A percentile compares a stretch with the other conserved stretches of the same genome.
Evolutionary conservation across 2,329 filamentous ascomycete genomes (phyloP).

Genomic region (Didymella lethalis): DNA sequence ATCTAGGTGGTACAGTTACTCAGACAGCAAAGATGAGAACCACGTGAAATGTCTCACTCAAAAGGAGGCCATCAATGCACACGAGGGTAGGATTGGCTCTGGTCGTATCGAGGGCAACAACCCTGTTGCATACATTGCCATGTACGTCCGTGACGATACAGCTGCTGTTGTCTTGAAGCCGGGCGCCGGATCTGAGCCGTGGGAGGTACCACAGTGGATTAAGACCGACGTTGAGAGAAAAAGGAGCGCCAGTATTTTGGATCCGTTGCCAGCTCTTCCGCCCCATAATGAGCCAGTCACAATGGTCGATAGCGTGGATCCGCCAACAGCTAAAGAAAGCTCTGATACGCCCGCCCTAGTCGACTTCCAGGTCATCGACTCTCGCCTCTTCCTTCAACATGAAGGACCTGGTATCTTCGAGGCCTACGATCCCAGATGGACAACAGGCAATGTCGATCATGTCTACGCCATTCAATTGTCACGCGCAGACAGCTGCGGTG

Average conservation of each 20-base stretch:
- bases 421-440: slow-evolving; percentile 41
- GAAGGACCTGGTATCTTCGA: slow-evolving; percentile 51
- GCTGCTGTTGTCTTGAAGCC: slow-evolving; percentile 50
- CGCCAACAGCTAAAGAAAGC: neutral
- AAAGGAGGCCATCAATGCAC: slow-evolving; percentile 61
- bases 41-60: slow-evolving; percentile 65
- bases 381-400: slow-evolving; percentile 43
- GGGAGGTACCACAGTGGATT: slow-evolving; percentile 56
- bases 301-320: slow-evolving; percentile 15
- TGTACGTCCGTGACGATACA: slow-evolving; percentile 64
- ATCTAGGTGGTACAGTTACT: slow-evolving; percentile 67
- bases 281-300: slow-evolving; percentile 13
- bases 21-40: slow-evolving; percentile 62
- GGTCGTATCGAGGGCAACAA: slow-evolving; percentile 54
- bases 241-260: slow-evolving; percentile 24
- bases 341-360: slow-evolving; percentile 21
- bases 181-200: slow-evolving; percentile 55
- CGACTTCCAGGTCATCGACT: slow-evolving; percentile 47
- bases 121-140: slow-evolving; percentile 62
- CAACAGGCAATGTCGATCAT: slow-evolving; percentile 20
- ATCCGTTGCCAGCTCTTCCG: slow-evolving; percentile 25
- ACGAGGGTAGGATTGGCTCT: slow-evolving; percentile 57
- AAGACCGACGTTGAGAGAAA: slow-evolving; percentile 38
- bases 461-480: slow-evolving; percentile 35
- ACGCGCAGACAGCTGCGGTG: slow-evolving; percentile 36